Base-by-base conservation (phyloP, 805 yeast genomes). In the Maudiozyma pseudohumilis region DNA sequence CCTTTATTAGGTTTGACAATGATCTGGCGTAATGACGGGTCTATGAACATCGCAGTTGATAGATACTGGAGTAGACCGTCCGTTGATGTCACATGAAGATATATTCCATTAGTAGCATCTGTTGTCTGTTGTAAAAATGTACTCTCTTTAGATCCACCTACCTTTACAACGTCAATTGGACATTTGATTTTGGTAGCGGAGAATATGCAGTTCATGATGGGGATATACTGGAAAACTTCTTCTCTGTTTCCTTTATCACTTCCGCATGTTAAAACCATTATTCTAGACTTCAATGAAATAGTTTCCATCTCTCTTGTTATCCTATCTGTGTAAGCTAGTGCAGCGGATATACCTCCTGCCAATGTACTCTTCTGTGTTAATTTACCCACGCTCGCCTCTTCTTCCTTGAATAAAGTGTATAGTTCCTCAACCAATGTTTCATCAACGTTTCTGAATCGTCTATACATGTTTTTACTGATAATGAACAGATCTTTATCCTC, bases 61-160 rank as follows among this genome's bases (percentile, higher is more conserved):
- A 92, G 66, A 47, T 85, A 84, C 54, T 89, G 96, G 2, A 88
- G 74, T 30, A 92, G 62, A 0, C 96, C 97, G 31, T 66, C 62
- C 1, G 89, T 81, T 40, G 78, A 72, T 3, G 69, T 69, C 17
- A 89, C 70, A 30, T 67, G 66, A 40, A 89, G 65, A 54, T 89
- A 92, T 1, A 87, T 77, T 3, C 99, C 99, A 47, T 79, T 75
- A 0, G 98, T 89, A 7, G 95, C 86, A 61, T 92, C 98, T 0
- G 94, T 74, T 0, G 97, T 96, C 55, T 92, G 98, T 55, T 92
- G 97, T 42, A 92, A 63, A 55, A 87, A 89, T 2, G 94, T 82
- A 1, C 94, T 77, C 44, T 75, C 75, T 31, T 50, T 46, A 9
- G 46, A 38, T 6, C 60, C 63, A 21, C 63, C 63, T 21, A 92